Base-by-base conservation (phyloP, 1,284 basidiomycete species). In the Malassezia japonica region DNA sequence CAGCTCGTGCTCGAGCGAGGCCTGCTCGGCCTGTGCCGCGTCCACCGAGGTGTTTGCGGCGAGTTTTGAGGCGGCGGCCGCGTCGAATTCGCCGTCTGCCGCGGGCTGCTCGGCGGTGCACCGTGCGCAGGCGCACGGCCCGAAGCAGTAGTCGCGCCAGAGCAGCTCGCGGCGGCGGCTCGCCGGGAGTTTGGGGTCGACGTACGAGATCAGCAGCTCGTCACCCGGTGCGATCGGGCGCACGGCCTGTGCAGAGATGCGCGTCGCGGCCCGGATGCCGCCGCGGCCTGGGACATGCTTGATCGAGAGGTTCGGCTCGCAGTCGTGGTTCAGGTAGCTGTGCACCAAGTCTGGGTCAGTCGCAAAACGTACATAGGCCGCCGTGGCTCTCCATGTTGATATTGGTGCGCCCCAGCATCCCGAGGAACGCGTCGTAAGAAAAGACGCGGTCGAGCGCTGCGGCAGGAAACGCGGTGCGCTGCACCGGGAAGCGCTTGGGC, bases 361-460 rank as follows among this genome's bases (percentile, higher is more conserved):
- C 6, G 21, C 10, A n/a, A 24, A 32, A 43, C 46, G 23, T 48
- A 48, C 36, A 91, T 9, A 91, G 76, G 1, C 87, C 88, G 4
- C 88, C 88, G 56, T 87, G 86, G 2, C 83, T 81, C 74, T 91
- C 88, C 52, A 87, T 77, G 69, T 90, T 91, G 46, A 91, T 79
- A 60, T 81, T 86, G 80, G 87, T 86, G 38, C 84, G 78, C 0
- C 87, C 86, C n/a, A 90, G 74, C 0, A 82, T 79, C 34, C 28
- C 6, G 8, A 48, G 20, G 71, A 87, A 88, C 1, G 79, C 80
- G 15, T 84, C 80, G 62, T 83, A 86, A 18, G 79, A 79, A 74
- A 90, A 87, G 35, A 89, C 75, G 21, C 79, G 78, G 21, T 76
- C 74, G 15, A 77, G 76, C 28, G 85, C 72, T 62, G 80, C 77